Conservation (phyloP, 2,329 filamentous ascomycete species). For the Penicillium sp. region DNA sequence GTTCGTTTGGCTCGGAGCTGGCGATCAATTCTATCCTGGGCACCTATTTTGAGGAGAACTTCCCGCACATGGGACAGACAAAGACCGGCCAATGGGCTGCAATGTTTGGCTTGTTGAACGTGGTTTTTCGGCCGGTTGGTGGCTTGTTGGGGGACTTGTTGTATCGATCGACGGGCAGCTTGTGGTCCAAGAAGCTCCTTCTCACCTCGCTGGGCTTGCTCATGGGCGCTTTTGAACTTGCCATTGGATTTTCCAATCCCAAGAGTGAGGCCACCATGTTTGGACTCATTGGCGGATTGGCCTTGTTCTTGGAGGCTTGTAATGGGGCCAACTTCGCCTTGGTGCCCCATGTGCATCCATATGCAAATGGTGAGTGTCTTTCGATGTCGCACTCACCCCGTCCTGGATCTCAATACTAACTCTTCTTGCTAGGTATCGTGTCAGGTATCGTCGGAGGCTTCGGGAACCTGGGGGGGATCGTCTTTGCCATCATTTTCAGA, state of each 20-base stretch:
- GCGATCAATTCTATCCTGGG: conserved; percentile 57
- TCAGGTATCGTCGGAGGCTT: conserved; percentile 71
- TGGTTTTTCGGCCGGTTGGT: conserved; percentile 44
- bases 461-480: conserved; percentile 78
- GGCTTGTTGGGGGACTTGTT: conserved; percentile 51
- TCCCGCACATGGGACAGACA: conserved; percentile 50
- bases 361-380: conserved; percentile 60
- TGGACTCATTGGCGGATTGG: conserved; percentile 68
- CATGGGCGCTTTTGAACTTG: conserved; percentile 55
- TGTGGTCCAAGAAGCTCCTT: conserved; percentile 62
- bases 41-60: conserved; percentile 53
- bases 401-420: conserved; percentile 8
- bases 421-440: conserved; percentile 44
- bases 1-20: conserved; percentile 56
- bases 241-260: conserved; percentile 60
- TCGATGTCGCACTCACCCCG: not conserved
- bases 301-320: conserved; percentile 74
- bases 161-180: conserved; percentile 45
- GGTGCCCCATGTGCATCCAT: conserved; percentile 78
- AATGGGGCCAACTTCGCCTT: conserved; percentile 85
- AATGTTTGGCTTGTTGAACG: conserved; percentile 50
- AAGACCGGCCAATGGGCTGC: conserved; percentile 51
- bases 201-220: conserved; percentile 52
- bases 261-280: conserved; percentile 61
- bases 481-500: conserved; percentile 78